These are phyloP conservation scores for Boletus pseudopeckii DNA, from an alignment of 768 basidiomycete species.

Conservation along the genomic window DNA sequence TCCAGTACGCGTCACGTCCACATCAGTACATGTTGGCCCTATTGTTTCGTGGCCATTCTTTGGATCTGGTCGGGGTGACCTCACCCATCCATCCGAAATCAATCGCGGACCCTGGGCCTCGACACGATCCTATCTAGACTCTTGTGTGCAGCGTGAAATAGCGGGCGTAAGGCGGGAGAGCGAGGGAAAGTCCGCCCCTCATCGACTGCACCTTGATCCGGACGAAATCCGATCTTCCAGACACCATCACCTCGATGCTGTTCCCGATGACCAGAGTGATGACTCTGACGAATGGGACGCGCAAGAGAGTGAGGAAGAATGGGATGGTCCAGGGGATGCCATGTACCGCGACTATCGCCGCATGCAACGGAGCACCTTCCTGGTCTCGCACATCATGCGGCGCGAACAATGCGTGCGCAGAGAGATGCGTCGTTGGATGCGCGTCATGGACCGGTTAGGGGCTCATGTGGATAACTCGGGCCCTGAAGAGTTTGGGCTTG, in stretches of 20 bases:
- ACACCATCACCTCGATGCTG: constrained; percentile 63
- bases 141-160: constrained; percentile 72
- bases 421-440: constrained; percentile 73
- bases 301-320: constrained; percentile 77
- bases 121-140: constrained; percentile 54
- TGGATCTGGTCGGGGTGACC: constrained; percentile 75
- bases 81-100: constrained; percentile 62
- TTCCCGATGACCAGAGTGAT: constrained; percentile 72
- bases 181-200: constrained; percentile 73
- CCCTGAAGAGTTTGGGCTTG: constrained; percentile 68
- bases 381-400: constrained; percentile 64
- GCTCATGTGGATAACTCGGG: constrained; percentile 30
- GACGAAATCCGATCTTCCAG: constrained; percentile 69
- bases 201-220: constrained; percentile 77
- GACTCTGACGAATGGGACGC: constrained; percentile 77
- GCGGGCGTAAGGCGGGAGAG: constrained; percentile 70
- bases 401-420: constrained; percentile 59
- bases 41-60: constrained; percentile 93
- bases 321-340: constrained; percentile 65
- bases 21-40: constrained; percentile 58
- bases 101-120: constrained; percentile 78
- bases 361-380: constrained; percentile 75
- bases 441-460: constrained; percentile 59
- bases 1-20: constrained; percentile 15
- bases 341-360: constrained; percentile 85